Base-by-base conservation (phyloP, 805 yeast species). In the Sugiyamaella marilandica region DNA sequence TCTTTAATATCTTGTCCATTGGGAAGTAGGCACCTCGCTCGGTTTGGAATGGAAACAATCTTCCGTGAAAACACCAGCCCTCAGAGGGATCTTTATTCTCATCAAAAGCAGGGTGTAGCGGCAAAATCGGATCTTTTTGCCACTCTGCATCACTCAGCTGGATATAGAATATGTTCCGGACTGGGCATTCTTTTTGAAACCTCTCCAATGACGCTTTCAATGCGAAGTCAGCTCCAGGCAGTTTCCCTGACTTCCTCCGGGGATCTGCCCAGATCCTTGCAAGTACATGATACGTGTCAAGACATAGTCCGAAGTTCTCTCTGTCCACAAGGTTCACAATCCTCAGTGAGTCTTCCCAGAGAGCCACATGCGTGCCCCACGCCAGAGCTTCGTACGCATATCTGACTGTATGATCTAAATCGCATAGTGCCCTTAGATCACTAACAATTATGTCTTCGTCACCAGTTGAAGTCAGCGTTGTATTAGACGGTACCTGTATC, bases 251-350 rank as follows among this genome's bases (percentile, higher is more conserved):
- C 18, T 46, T 35, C 8, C 44, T 26, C 4, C 53, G 14, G 36
- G 44, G 47, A 37, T 55, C 59, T 14, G 56, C 59, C 59, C 59
- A 55, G 21, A 48, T 50, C 24, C 51, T 37, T 11, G 59, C 58
- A n/a, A 53, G 55, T n/a, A 63, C 55, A 52, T 66, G 70, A 59
- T 62, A 66, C 2, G 67, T 60, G 49, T 66, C 70, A 36, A 66
- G 43, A 45, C 69, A 65, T 1, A 62, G 39, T 4, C 70, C 70
- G 50, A 66, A 63, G 52, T 66, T 66, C 1, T 50, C 48, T 16
- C 51, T 50, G 52, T 65, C 52, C 3, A 65, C 69, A 19, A 39
- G 41, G 21, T 53, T 44, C 9, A 65, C 61, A 3, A 63, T 45
- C 1, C 54, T 51, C 50, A 61, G 58, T n/a, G 57, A 34, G 13